Conservation (phyloP, 352 stramenopile species). For the Globisporangium radiosum region DNA sequence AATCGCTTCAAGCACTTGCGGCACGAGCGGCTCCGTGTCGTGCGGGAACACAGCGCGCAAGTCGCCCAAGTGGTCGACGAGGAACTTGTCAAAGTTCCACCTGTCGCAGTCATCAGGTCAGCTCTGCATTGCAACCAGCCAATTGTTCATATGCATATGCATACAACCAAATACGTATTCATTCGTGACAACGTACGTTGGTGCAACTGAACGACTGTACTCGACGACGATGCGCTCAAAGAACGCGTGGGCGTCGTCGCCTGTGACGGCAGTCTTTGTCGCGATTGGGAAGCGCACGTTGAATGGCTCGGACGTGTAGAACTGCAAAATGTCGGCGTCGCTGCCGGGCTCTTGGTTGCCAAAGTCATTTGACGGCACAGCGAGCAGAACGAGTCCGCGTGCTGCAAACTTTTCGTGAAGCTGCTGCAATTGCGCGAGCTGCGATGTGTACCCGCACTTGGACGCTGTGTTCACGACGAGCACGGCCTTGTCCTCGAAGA, state of each 20-base stretch:
- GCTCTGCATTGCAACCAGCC: no score
- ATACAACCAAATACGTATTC: not conserved
- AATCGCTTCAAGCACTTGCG: conserved; percentile 55
- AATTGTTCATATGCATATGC: no score
- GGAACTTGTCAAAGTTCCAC: conserved; percentile 84
- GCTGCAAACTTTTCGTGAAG: conserved; percentile 41
- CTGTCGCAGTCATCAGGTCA: conserved; percentile 5
- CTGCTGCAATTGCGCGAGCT: conserved; percentile 46
- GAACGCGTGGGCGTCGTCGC: conserved; percentile 49
- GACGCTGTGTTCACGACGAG: conserved; percentile 74
- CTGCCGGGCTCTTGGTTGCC: conserved; percentile 38
- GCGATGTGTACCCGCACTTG: conserved; percentile 36
- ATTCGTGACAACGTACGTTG: conserved; percentile 25
- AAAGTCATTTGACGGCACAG: conserved; percentile 71
- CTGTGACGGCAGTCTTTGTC: conserved; percentile 36
- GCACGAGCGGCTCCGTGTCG: conserved; percentile 57
- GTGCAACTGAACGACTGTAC: conserved; percentile 59
- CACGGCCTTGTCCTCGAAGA: conserved; percentile 36
- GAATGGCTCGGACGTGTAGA: conserved; percentile 31
- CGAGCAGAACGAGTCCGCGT: conserved; percentile 43
- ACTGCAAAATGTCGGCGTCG: conserved; percentile 32
- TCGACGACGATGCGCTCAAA: conserved; percentile 53
- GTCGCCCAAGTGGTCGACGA: conserved; percentile 55
- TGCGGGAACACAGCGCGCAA: conserved; percentile 65
- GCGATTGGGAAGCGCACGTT: conserved; percentile 51